Evolutionary conservation across 2,329 filamentous ascomycete genomes (phyloP).

Genomic region (Claviceps monticola): DNA sequence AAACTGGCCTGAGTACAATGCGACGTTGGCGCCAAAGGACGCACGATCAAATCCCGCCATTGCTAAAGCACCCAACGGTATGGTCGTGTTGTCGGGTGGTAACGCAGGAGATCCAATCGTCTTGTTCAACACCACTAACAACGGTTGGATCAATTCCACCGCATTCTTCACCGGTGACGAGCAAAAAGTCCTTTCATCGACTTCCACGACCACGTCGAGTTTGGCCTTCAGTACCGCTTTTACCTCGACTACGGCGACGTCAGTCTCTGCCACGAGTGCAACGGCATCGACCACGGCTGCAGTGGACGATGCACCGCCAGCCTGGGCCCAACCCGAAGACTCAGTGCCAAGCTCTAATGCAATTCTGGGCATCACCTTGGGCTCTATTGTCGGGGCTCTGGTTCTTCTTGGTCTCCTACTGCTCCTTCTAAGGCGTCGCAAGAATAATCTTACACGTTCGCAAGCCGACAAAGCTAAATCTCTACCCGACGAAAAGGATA

Average conservation of each 20-base stretch:
- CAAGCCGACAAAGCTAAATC: conserved; percentile 30
- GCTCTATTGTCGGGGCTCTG: conserved; percentile 63
- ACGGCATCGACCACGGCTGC: conserved; percentile 13
- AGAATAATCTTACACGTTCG: conserved; percentile 37
- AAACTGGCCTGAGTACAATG: conserved; percentile 70
- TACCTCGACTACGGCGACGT: conserved; percentile 8
- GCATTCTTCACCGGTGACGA: conserved; percentile 41
- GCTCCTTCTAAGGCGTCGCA: conserved; percentile 37
- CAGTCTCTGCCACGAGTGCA: conserved; percentile 8
- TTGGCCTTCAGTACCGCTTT: conserved; percentile 12
- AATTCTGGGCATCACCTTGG: conserved; percentile 70
- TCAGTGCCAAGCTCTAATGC: conserved; percentile 29
- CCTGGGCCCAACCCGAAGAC: conserved; percentile 1
- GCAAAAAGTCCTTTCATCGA: conserved; percentile 23
- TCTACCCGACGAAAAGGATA: conserved; percentile 44
- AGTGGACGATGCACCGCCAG: neutral
- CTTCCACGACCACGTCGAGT: conserved; percentile 16
- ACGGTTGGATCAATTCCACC: conserved; percentile 65
- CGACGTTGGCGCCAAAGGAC: conserved; percentile 48
- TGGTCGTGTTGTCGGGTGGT: conserved; percentile 70
- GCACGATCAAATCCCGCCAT: conserved; percentile 58
- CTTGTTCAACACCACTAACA: conserved; percentile 63
- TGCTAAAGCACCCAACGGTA: conserved; percentile 49
- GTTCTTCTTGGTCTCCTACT: conserved; percentile 59
- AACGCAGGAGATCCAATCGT: conserved; percentile 50